Percentiles rank a stretch among this genome's conserved stretches.
Evolutionary conservation across 441 rosid genomes (phyloP).

Genomic region (Dalechampia spathulata): DNA sequence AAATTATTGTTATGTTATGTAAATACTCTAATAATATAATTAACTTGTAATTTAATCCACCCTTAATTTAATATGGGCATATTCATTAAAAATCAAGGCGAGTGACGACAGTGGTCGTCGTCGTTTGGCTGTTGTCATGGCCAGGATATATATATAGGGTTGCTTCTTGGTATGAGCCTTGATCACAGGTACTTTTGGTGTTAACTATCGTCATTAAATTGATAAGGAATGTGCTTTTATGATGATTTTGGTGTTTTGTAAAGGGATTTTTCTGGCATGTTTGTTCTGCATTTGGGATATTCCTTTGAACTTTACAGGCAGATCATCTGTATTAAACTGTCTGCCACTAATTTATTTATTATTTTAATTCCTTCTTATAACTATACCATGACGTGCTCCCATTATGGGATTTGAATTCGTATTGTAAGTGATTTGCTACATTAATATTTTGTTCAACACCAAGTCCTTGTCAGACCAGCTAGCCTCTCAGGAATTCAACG

Average conservation of each 20-base stretch:
- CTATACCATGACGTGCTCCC: neutral
- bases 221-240: neutral
- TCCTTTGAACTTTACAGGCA: constrained; percentile 36
- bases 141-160: no score
- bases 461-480: no score
- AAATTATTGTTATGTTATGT: no score
- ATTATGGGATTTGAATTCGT: no score
- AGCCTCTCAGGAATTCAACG: no score
- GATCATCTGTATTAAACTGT: neutral
- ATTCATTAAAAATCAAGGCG: constrained; percentile 1
- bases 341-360: no score
- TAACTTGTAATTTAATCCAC: neutral
- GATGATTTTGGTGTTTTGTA: constrained; percentile 27
- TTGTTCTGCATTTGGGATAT: constrained; percentile 36
- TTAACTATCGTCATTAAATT: constrained; percentile 22
- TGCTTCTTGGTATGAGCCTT: constrained; percentile 17
- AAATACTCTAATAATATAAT: neutral
- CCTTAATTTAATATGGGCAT: constrained; percentile 3
- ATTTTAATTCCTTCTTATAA: no score
- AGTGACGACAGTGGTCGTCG: constrained; percentile 18
- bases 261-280: constrained; percentile 29
- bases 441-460: no score
- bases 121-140: constrained; percentile 45
- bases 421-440: no score
- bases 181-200: constrained; percentile 18